Base-by-base conservation (phyloP, 148 eudicot species). In the Spergularia bocconei region DNA sequence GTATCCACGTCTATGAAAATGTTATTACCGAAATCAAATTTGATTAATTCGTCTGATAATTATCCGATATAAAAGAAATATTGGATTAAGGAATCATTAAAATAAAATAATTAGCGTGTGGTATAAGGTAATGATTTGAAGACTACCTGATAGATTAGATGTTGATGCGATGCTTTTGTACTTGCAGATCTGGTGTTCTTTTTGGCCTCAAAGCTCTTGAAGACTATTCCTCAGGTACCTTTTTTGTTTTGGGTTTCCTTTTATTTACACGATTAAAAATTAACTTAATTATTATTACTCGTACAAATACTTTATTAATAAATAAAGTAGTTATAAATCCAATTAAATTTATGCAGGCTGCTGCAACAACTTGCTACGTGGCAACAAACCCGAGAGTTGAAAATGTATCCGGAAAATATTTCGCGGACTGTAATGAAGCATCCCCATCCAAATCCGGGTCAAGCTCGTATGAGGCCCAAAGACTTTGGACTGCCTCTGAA, bases 361-460 rank as follows among this genome's bases (percentile, higher is more conserved):
- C 98, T 44, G 98, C 98, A 63, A 93, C 98, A 16, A 88, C 91
- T 39, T 92, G 95, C 75, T 92, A 90, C 60, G 91, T 92, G 39
- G 97, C 95, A 11, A 88, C 91, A 4, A 71, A 90, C 64, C 85
- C 91, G 0, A 75, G 76, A 56, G 76, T 90, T 3, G 77, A 7
- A 62, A 79, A 76, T 5, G 80, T 86, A 11, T 85, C 89, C 13
- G 97, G 97, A 10, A 92, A 90, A 76, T 92, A 92, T 67, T 92
- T 83, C 23, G 80, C 87, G 2, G 97, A 92, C 70, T 92, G 97
- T 63, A 92, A 92, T n/a, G 93, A 92, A 81, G 81, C 90, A 6
- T 75, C 70, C 4, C 73, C 87, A 2, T 91, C 98, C 0, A 90
- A 91, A 69, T n/a, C 79, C 20, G 98, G 87, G 29, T 85, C 87